phyloP scores from a whole-genome alignment of 2,329 filamentous ascomycete species.

The Fusarium buxicola region DNA sequence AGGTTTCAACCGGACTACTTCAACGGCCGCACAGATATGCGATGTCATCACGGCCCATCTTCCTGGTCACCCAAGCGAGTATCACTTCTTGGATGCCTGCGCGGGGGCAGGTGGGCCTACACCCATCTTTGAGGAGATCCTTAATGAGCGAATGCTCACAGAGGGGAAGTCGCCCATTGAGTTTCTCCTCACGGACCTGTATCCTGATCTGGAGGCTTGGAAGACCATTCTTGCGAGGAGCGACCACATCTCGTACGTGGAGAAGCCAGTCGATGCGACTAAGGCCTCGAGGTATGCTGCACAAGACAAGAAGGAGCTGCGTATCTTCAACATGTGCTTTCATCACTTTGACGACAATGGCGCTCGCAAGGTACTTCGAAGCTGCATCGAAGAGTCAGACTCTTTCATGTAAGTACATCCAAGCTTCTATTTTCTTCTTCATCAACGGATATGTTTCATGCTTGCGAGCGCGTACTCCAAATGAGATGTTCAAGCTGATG shows the following conservation, averaged over 20 bases:
- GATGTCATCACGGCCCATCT: slow-evolving; percentile 36
- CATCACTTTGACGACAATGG: slow-evolving; percentile 41
- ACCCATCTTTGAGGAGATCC: slow-evolving; percentile 38
- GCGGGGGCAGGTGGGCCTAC: slow-evolving; percentile 36
- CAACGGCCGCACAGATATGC: slow-evolving; percentile 36
- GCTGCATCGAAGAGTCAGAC: slow-evolving; percentile 36
- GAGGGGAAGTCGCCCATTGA: slow-evolving; percentile 33
- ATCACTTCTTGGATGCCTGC: slow-evolving; percentile 39
- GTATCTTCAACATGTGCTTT: slow-evolving; percentile 43
- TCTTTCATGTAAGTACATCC: slow-evolving; percentile 31
- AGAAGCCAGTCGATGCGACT: slow-evolving; percentile 34
- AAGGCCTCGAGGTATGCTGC: slow-evolving; percentile 29
- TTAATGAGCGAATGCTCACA: slow-evolving; percentile 30
- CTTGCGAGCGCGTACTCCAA: slow-evolving; percentile 27
- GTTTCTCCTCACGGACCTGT: slow-evolving; percentile 38
- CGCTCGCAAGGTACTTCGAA: slow-evolving; percentile 38
- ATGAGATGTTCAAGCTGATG: slow-evolving; percentile 35
- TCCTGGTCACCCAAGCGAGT: slow-evolving; percentile 34
- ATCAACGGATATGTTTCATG: slow-evolving; percentile 41
- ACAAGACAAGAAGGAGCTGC: slow-evolving; percentile 36
- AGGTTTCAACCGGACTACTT: slow-evolving; percentile 34
- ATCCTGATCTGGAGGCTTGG: slow-evolving; percentile 38
- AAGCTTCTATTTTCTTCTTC: slow-evolving; percentile 31
- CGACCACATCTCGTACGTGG: slow-evolving; percentile 37
- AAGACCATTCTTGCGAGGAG: slow-evolving; percentile 35